These are phyloP conservation scores for Xylaria arbuscula DNA, from an alignment of 2,329 filamentous ascomycete genomes.

Conservation along the genomic window DNA sequence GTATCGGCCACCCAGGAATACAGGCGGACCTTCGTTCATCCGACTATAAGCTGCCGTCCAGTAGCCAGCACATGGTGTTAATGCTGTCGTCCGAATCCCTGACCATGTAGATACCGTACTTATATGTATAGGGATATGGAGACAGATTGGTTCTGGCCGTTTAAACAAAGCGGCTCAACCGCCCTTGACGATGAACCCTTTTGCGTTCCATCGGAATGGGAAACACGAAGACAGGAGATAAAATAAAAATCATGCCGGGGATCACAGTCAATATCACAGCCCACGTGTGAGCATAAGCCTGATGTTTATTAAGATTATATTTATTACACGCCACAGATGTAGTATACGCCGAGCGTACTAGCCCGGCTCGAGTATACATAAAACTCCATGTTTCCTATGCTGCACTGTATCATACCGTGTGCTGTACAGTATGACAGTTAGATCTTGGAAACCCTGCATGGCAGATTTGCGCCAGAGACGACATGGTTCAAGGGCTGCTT, in stretches of 20 bases:
- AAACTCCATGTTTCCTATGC: no score
- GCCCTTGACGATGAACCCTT: not conserved
- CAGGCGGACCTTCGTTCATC: not conserved
- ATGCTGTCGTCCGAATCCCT: not conserved
- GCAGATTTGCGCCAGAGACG: constrained; percentile 34
- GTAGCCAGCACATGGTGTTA: not conserved
- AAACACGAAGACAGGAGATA: not conserved
- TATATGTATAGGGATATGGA: no score
- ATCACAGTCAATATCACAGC: not conserved
- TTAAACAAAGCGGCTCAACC: not conserved
- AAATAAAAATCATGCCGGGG: not conserved
- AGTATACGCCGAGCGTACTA: not conserved
- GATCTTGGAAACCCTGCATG: constrained; percentile 36
- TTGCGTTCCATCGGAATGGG: not conserved
- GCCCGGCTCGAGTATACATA: not conserved
- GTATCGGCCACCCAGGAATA: not conserved
- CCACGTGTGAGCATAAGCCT: not conserved
- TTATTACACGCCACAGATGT: not conserved
- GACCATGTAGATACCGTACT: not conserved
- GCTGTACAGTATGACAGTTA: constrained; percentile 11
- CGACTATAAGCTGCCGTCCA: not conserved
- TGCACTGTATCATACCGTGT: constrained; percentile 21
- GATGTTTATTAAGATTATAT: not conserved
- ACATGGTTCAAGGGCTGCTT: constrained; percentile 31
- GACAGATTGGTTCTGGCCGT: no score